Conservation (phyloP, 2,329 filamentous ascomycete species). For the Xylaria sp. region DNA sequence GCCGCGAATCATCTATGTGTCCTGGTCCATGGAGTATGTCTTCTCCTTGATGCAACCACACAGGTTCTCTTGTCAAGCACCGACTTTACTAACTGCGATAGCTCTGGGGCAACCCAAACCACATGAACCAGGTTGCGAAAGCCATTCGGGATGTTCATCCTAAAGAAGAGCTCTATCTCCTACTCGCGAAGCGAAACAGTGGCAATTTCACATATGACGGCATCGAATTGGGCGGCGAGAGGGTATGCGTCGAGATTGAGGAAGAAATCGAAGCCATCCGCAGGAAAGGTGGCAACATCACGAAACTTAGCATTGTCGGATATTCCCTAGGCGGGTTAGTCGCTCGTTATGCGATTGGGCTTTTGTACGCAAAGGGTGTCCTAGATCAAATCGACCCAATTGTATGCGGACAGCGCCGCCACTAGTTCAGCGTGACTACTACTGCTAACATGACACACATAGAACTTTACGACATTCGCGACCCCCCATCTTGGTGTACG, state of each 20-base stretch:
- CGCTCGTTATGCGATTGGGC: constrained; percentile 84
- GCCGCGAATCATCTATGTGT: constrained; percentile 78
- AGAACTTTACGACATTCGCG: constrained; percentile 95
- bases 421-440: background rate
- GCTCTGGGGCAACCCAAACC: constrained; percentile 82
- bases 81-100: constrained; percentile 50
- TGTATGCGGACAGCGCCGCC: constrained; percentile 54
- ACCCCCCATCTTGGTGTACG: constrained; percentile 83
- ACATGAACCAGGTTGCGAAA: constrained; percentile 75
- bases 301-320: constrained; percentile 85
- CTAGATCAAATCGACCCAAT: constrained; percentile 83
- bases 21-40: constrained; percentile 77
- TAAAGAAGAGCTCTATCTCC: constrained; percentile 72
- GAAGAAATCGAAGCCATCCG: constrained; percentile 68
- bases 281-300: constrained; percentile 74
- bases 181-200: constrained; percentile 77
- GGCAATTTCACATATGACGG: constrained; percentile 78
- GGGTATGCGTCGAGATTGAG: constrained; percentile 74
- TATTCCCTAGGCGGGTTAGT: constrained; percentile 92
- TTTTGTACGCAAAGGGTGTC: constrained; percentile 82
- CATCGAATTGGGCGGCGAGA: constrained; percentile 74
- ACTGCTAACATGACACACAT: constrained; percentile 9
- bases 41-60: constrained; percentile 16
- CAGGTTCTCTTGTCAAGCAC: background rate
- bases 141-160: constrained; percentile 69